Conservation (phyloP, 1,284 basidiomycete species). For the Cryptococcus wingfieldii region DNA sequence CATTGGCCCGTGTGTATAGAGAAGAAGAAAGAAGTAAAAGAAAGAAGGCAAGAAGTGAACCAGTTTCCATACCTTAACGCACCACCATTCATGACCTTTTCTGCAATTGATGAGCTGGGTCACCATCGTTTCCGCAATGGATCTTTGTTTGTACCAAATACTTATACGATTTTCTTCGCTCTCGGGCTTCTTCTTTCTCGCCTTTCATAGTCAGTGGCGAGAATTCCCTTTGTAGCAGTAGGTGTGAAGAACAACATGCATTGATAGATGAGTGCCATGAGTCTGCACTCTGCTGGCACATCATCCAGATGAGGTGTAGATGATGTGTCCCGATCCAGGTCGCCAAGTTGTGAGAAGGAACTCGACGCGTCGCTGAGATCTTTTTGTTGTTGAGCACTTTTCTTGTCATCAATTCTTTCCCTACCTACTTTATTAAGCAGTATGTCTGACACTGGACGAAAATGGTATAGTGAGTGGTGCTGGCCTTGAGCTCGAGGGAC, state of each 20-base stretch:
- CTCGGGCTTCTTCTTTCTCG: neutral
- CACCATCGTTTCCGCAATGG: neutral
- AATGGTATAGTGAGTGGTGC: constrained; percentile 21
- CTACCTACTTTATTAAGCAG: too few species aligned
- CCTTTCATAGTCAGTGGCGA: neutral
- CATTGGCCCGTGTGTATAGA: neutral
- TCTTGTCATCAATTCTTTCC: too few species aligned
- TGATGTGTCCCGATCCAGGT: too few species aligned
- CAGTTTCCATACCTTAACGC: neutral
- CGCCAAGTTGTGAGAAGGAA: too few species aligned
- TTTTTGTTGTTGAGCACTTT: too few species aligned
- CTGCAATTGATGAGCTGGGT: too few species aligned
- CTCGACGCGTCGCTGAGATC: too few species aligned
- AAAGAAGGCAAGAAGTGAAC: neutral
- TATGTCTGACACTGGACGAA: neutral
- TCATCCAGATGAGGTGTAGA: too few species aligned
- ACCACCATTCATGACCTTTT: neutral
- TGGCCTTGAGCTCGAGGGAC: neutral
- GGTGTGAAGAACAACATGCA: constrained; percentile 2
- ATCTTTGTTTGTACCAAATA: neutral
- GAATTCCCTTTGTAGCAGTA: neutral
- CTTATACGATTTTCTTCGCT: neutral
- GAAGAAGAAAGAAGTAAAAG: neutral
- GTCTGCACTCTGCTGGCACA: too few species aligned
- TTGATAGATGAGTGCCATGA: neutral